Conservation (phyloP, 148 eudicot genomes). For the Fallopia convolvulus region DNA sequence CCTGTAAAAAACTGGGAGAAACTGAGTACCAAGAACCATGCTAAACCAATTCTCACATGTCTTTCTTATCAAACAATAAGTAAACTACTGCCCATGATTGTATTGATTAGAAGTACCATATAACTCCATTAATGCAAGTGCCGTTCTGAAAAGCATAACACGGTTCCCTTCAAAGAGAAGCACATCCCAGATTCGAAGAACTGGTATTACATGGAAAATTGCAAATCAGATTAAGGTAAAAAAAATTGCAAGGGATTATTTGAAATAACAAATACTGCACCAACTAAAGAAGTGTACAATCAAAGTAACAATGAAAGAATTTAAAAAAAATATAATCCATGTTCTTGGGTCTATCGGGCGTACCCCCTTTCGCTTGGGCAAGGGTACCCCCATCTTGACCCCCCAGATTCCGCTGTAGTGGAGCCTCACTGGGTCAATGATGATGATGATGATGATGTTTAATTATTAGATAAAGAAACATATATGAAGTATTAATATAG, state of each 20-base stretch:
- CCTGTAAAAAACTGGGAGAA: constrained; percentile 40
- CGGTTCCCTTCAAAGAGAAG: constrained; percentile 93
- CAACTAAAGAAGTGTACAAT: not conserved
- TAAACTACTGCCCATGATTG: not conserved
- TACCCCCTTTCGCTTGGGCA: too few species aligned
- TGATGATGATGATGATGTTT: too few species aligned
- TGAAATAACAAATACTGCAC: not conserved
- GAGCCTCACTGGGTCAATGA: too few species aligned
- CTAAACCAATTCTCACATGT: not conserved
- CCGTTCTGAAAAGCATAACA: constrained; percentile 92
- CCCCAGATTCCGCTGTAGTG: too few species aligned
- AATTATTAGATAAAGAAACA: not conserved
- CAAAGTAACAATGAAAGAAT: not conserved
- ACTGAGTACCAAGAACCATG: constrained; percentile 11
- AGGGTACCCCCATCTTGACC: too few species aligned
- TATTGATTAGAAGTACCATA: constrained; percentile 52
- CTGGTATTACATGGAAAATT: constrained; percentile 35
- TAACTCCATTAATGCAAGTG: constrained; percentile 88
- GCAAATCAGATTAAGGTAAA: not conserved
- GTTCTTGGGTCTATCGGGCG: too few species aligned
- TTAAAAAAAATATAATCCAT: not conserved
- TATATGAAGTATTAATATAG: constrained; percentile 22
- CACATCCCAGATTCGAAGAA: constrained; percentile 99
- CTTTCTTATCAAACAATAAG: not conserved
- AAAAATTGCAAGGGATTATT: not conserved